Conservation (phyloP, 306 rosid genomes). For the Prunus padus region DNA sequence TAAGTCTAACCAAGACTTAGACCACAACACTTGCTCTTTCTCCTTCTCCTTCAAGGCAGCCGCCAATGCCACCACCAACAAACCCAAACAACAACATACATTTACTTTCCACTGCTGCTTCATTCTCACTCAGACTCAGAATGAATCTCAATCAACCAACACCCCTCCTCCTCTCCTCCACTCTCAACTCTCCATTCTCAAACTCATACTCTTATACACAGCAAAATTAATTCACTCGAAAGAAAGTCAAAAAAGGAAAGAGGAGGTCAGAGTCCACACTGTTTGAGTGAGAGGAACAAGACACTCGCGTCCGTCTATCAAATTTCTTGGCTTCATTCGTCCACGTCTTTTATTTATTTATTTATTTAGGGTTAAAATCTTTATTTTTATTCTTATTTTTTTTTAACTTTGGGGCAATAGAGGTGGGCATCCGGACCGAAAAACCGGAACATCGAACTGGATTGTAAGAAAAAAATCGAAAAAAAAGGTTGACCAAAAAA, state of each 20-base stretch:
- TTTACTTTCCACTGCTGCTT: neutral
- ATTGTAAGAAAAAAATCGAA: too few species aligned
- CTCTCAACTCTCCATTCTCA: neutral
- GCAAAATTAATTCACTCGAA: neutral
- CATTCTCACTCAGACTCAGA: neutral
- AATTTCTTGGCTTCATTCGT: too few species aligned
- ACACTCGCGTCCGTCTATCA: too few species aligned
- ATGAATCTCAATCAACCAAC: too few species aligned
- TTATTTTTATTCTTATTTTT: too few species aligned
- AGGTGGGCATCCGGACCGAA: too few species aligned
- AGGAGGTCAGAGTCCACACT: neutral
- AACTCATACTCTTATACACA: neutral
- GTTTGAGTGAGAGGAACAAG: neutral
- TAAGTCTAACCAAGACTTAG: neutral
- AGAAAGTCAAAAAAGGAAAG: neutral
- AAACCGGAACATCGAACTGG: too few species aligned
- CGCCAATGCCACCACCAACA: neutral
- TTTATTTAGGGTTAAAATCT: too few species aligned
- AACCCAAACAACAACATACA: neutral
- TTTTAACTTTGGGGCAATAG: rapidly evolving
- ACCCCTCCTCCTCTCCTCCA: neutral
- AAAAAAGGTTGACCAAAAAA: too few species aligned
- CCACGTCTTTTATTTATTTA: too few species aligned
- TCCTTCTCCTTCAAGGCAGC: neutral
- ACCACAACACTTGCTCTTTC: neutral